Evolutionary conservation across 2,329 filamentous ascomycete species (phyloP).

Genomic region (Fusarium annulatum): DNA sequence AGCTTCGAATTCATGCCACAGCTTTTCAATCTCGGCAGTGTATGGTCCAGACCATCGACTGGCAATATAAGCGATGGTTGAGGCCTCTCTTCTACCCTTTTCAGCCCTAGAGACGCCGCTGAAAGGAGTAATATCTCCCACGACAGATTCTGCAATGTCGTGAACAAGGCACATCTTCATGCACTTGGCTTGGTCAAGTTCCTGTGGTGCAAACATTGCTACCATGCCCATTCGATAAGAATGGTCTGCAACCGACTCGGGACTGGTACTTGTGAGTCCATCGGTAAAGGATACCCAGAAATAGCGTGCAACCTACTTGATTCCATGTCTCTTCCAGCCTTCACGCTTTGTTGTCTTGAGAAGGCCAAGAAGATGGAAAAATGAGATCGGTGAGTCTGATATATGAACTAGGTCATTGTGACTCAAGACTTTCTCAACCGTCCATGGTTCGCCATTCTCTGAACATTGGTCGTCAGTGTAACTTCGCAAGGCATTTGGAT

Average conservation of each 20-base stretch:
- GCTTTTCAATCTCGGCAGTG: conserved; percentile 75
- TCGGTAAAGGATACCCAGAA: not conserved
- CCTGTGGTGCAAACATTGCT: conserved; percentile 84
- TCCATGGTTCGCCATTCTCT: conserved; percentile 53
- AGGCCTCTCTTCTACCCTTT: conserved; percentile 85
- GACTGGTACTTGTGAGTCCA: conserved; percentile 53
- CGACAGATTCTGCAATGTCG: conserved; percentile 95
- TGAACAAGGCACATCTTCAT: conserved; percentile 96
- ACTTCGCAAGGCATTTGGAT: not conserved
- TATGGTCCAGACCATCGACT: conserved; percentile 73
- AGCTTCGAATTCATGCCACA: conserved; percentile 98
- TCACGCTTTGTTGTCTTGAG: conserved; percentile 97
- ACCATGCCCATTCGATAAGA: conserved; percentile 99
- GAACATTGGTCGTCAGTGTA: not conserved
- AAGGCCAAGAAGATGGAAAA: conserved; percentile 92
- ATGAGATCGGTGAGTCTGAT: conserved; percentile 80
- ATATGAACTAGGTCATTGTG: conserved; percentile 65
- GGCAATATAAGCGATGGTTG: conserved; percentile 92
- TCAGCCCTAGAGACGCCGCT: conserved; percentile 88
- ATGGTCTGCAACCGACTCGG: conserved; percentile 96
- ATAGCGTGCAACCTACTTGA: conserved; percentile 54
- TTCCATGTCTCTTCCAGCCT: conserved; percentile 91
- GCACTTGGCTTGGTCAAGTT: conserved; percentile 81
- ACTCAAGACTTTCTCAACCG: conserved; percentile 70
- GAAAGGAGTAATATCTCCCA: conserved; percentile 97